These are phyloP conservation scores for Eragrostis tef DNA, from an alignment of 202 grass and related monocot genomes.

Conservation along the genomic window DNA sequence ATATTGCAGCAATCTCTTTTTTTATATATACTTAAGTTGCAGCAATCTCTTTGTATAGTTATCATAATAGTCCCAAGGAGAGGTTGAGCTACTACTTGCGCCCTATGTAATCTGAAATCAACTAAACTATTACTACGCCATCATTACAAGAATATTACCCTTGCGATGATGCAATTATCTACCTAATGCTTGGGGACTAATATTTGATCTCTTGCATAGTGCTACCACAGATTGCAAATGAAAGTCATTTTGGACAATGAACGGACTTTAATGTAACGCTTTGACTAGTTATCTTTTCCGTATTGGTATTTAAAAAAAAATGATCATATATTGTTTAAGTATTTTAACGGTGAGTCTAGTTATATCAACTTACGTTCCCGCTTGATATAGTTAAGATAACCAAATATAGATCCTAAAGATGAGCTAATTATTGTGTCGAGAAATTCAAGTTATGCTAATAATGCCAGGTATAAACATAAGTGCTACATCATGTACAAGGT, in stretches of 20 bases:
- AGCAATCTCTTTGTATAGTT: neutral
- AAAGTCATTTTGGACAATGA: neutral
- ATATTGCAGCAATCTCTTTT: no score
- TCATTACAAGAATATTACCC: neutral
- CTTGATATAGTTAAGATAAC: neutral
- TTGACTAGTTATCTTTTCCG: neutral
- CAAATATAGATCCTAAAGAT: neutral
- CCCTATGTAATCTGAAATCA: neutral
- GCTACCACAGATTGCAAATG: neutral
- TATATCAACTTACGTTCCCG: neutral
- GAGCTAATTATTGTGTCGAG: neutral
- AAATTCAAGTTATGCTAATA: neutral
- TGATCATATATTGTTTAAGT: neutral
- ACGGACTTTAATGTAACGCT: neutral
- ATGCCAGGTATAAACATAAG: neutral
- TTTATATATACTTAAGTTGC: no score
- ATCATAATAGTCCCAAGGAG: neutral
- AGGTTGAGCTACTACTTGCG: conserved; percentile 6
- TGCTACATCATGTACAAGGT: neutral
- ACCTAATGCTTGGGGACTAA: neutral
- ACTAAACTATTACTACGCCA: neutral
- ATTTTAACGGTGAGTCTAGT: neutral
- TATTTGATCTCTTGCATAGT: neutral
- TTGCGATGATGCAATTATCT: neutral
- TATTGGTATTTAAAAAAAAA: neutral